Conservation (phyloP, 2,329 filamentous ascomycete genomes). For the Neoscytalidium dimidiatum region DNA sequence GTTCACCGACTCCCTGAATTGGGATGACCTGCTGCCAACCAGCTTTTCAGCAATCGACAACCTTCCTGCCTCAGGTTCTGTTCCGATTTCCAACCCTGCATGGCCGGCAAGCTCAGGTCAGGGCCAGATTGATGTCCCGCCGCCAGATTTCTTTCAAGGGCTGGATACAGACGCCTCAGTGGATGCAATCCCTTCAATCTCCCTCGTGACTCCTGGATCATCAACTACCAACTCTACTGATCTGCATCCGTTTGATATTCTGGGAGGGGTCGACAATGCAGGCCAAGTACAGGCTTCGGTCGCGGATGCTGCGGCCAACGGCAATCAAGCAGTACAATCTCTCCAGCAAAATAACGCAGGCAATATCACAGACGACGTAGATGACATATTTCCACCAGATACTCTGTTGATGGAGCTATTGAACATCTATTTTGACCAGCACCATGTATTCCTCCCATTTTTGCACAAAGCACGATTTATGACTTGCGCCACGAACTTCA, state of each 20-base stretch:
- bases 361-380: neutral
- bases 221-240: neutral
- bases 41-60: neutral
- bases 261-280: neutral
- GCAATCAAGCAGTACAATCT: neutral
- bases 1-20: neutral
- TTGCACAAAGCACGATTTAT: conserved; percentile 31
- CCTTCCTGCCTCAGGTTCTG: neutral
- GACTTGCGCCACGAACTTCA: conserved; percentile 21
- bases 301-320: neutral
- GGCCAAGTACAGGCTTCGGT: neutral
- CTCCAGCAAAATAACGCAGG: neutral
- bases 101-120: neutral
- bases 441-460: conserved; percentile 25
- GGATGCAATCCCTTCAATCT: neutral
- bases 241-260: neutral
- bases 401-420: neutral
- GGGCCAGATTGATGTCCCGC: neutral
- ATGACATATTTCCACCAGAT: neutral
- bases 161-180: neutral
- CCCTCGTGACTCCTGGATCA: neutral
- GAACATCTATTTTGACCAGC: neutral
- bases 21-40: neutral
- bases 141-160: neutral
- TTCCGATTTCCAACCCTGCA: neutral